Percentiles rank a stretch among this genome's conserved stretches.
phyloP scores from a whole-genome alignment of 495 filamentous ascomycete genomes.

The Parmelia sp. region DNA sequence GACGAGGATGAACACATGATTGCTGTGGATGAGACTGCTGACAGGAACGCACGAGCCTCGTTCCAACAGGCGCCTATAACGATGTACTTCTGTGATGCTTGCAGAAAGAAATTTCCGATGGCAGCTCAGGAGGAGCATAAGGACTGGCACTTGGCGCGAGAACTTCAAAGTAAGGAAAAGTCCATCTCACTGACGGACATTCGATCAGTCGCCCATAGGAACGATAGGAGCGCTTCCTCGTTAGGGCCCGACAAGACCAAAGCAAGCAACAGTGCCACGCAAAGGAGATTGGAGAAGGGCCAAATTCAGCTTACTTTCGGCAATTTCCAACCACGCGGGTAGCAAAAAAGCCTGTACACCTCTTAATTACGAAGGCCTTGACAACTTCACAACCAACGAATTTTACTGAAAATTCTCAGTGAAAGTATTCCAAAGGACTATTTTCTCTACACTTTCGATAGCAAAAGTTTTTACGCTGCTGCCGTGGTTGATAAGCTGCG shows the following conservation, averaged over 20 bases:
- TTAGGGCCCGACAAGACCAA: conserved; percentile 8
- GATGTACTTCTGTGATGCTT: conserved; percentile 58
- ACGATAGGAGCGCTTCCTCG: conserved; percentile 15
- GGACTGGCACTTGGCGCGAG: conserved; percentile 95
- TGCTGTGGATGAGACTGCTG: background rate
- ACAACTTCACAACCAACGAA: background rate
- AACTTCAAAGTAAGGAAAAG: conserved; percentile 61
- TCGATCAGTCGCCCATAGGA: conserved; percentile 14
- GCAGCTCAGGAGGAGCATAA: conserved; percentile 66
- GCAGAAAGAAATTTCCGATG: conserved; percentile 51
- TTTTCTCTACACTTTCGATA: too few relatives aligned
- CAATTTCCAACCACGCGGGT: too few relatives aligned
- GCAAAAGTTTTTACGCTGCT: too few relatives aligned
- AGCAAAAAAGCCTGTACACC: too few relatives aligned
- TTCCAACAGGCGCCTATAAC: conserved; percentile 37
- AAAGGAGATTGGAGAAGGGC: conserved; percentile 60
- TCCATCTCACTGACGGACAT: conserved; percentile 37
- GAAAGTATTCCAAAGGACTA: too few relatives aligned
- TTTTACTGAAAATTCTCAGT: too few relatives aligned
- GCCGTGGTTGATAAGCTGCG: too few relatives aligned
- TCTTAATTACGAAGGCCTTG: background rate
- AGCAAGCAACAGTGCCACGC: conserved; percentile 21
- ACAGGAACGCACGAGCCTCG: background rate
- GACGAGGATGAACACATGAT: background rate
- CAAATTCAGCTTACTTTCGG: conserved; percentile 72